Percentiles rank a stretch among this genome's conserved stretches.
Evolutionary conservation across 2,329 filamentous ascomycete genomes (phyloP).

Genomic region (Pyrenophora tritici-repentis): DNA sequence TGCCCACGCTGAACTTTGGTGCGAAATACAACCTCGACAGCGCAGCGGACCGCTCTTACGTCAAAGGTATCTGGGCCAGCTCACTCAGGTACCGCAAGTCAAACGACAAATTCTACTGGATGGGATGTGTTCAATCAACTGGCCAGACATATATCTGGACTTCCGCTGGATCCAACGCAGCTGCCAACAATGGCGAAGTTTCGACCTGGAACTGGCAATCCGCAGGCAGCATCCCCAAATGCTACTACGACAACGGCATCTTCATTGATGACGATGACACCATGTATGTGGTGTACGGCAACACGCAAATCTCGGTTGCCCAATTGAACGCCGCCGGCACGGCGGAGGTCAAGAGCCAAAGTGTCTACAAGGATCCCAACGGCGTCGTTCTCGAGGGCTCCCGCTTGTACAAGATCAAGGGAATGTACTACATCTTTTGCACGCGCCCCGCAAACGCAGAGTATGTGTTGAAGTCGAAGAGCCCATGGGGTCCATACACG

Average conservation of each 20-base stretch:
- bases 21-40: constrained; percentile 56
- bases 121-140: constrained; percentile 58
- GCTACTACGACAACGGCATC: constrained; percentile 64
- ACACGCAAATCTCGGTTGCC: constrained; percentile 56
- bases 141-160: constrained; percentile 61
- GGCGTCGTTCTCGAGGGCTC: constrained; percentile 56
- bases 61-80: constrained; percentile 62
- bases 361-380: constrained; percentile 51
- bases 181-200: constrained; percentile 37
- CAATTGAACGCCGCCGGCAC: constrained; percentile 58
- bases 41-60: constrained; percentile 52
- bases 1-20: constrained; percentile 46
- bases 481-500: constrained; percentile 60
- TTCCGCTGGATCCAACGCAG: constrained; percentile 50
- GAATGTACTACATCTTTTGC: constrained; percentile 60
- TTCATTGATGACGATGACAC: constrained; percentile 64
- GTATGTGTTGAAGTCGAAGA: constrained; percentile 57
- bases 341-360: constrained; percentile 51
- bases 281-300: constrained; percentile 63
- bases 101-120: constrained; percentile 60
- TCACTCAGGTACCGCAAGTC: constrained; percentile 58
- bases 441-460: constrained; percentile 54
- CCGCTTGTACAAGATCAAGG: constrained; percentile 63
- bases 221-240: constrained; percentile 47
- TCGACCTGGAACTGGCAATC: constrained; percentile 49